Percentiles rank a stretch among this genome's conserved stretches.
These are phyloP conservation scores for Bacterosira constricta DNA, from an alignment of 108 stramenopile genomes.

Conservation along the genomic window DNA sequence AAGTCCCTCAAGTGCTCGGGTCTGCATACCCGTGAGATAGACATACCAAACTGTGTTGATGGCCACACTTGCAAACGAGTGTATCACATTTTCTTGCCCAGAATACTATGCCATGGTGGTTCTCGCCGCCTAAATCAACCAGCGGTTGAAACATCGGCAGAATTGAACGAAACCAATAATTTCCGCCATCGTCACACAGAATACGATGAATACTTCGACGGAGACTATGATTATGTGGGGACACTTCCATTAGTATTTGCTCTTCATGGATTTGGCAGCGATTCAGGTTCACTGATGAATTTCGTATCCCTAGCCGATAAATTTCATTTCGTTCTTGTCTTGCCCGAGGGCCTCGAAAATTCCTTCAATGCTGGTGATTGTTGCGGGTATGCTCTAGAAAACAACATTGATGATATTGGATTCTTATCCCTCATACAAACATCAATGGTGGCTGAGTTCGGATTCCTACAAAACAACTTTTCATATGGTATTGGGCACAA, in stretches of 20 bases:
- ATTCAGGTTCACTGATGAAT: conserved; percentile 12
- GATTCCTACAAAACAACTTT: conserved; percentile 25
- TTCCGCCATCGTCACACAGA: too few relatives aligned
- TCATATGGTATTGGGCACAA: conserved; percentile 55
- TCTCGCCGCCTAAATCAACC: background rate
- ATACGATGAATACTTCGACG: conserved; percentile 15
- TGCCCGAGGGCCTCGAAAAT: conserved; percentile 39
- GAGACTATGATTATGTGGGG: conserved; percentile 10
- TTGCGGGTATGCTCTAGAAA: conserved; percentile 50
- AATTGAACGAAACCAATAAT: too few relatives aligned
- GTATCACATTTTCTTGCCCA: conserved; percentile 16
- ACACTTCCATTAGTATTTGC: conserved; percentile 51
- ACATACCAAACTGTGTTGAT: conserved; percentile 15
- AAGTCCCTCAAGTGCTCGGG: conserved; percentile 11
- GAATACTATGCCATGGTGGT: conserved; percentile 3
- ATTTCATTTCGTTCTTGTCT: conserved; percentile 44
- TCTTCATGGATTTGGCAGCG: conserved; percentile 50
- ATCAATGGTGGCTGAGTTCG: conserved; percentile 18
- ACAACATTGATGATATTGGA: conserved; percentile 48
- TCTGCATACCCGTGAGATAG: conserved; percentile 15
- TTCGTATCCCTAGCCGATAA: conserved; percentile 25
- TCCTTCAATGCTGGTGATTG: conserved; percentile 53
- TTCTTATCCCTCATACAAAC: conserved; percentile 39
- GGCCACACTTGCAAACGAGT: background rate
- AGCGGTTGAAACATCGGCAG: background rate